These are phyloP conservation scores for Xylaria scruposa DNA, from an alignment of 495 filamentous ascomycete species.

Conservation along the genomic window DNA sequence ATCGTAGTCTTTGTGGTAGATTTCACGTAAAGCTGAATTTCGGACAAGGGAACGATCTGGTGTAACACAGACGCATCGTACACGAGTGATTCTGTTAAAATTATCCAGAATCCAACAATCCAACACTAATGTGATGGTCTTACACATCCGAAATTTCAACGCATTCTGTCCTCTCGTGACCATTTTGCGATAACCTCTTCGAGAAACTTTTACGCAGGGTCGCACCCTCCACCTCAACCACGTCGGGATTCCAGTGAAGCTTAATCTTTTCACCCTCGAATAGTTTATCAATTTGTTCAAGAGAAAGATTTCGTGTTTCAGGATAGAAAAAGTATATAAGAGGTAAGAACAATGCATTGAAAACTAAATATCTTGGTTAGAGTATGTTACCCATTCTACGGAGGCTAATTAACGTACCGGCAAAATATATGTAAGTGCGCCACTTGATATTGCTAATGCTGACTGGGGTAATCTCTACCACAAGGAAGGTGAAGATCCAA, in stretches of 20 bases:
- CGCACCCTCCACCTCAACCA: not conserved
- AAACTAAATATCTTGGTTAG: conserved; percentile 38
- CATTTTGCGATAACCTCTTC: not conserved
- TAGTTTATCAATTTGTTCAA: conserved; percentile 58
- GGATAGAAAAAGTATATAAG: conserved; percentile 69
- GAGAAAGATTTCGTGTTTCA: conserved; percentile 60
- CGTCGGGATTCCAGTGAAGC: conserved; percentile 8
- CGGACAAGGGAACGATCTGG: not conserved
- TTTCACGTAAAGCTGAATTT: not conserved
- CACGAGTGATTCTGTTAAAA: not conserved
- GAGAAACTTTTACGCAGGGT: not conserved
- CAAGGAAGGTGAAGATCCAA: conserved; percentile 58
- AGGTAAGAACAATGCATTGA: conserved; percentile 65
- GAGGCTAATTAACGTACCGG: conserved; percentile 23
- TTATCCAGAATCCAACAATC: not conserved
- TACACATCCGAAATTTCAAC: not conserved
- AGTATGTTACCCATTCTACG: not conserved
- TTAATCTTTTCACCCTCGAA: conserved; percentile 49
- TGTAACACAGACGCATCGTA: not conserved
- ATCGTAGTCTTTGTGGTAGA: not conserved
- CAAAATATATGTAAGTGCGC: conserved; percentile 58
- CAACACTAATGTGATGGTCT: not conserved
- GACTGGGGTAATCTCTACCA: conserved; percentile 58
- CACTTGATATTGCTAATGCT: conserved; percentile 55
- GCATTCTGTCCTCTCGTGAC: not conserved